phyloP scores from a whole-genome alignment of 2,329 filamentous ascomycete genomes.

The Cladosporium sphaerospermum region DNA sequence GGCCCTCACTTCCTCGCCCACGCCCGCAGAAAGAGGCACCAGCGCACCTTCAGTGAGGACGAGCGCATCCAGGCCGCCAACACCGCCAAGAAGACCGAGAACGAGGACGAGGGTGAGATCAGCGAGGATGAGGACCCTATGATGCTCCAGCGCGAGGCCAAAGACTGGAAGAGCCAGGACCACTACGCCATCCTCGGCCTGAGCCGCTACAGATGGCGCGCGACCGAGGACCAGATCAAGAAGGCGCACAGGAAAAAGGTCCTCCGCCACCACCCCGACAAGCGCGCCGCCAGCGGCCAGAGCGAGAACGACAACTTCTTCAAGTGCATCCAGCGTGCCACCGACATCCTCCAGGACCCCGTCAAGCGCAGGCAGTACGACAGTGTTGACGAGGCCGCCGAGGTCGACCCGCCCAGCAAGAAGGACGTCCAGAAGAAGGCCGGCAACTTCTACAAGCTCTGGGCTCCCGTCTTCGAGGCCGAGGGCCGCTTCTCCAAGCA shows the following conservation, averaged over 20 bases:
- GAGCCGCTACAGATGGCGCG: constrained; percentile 84
- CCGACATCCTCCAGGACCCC: constrained; percentile 87
- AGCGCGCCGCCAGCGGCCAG: constrained; percentile 86
- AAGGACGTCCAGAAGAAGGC: constrained; percentile 68
- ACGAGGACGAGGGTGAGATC: constrained; percentile 84
- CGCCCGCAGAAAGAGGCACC: constrained; percentile 79
- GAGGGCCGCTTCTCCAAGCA: constrained; percentile 89
- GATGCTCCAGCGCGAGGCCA: constrained; percentile 87
- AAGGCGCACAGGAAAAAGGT: constrained; percentile 99
- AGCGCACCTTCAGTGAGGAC: constrained; percentile 97
- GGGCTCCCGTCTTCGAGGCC: constrained; percentile 81
- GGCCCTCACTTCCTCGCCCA: constrained; percentile 97
- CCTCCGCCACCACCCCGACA: constrained; percentile 96
- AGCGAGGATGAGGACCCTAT: constrained; percentile 90
- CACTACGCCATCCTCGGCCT: constrained; percentile 96
- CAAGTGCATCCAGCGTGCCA: constrained; percentile 99
- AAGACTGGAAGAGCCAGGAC: constrained; percentile 99
- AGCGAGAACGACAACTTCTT: constrained; percentile 97
- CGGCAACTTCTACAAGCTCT: constrained; percentile 92
- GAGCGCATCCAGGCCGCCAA: constrained; percentile 94
- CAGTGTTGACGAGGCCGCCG: constrained; percentile 88
- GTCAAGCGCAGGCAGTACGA: constrained; percentile 91
- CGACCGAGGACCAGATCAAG: constrained; percentile 98
- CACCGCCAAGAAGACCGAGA: constrained; percentile 91
- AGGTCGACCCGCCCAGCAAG: constrained; percentile 87